Evolutionary conservation across 495 filamentous ascomycete genomes (phyloP).

Genomic region (Pyronema domesticum): DNA sequence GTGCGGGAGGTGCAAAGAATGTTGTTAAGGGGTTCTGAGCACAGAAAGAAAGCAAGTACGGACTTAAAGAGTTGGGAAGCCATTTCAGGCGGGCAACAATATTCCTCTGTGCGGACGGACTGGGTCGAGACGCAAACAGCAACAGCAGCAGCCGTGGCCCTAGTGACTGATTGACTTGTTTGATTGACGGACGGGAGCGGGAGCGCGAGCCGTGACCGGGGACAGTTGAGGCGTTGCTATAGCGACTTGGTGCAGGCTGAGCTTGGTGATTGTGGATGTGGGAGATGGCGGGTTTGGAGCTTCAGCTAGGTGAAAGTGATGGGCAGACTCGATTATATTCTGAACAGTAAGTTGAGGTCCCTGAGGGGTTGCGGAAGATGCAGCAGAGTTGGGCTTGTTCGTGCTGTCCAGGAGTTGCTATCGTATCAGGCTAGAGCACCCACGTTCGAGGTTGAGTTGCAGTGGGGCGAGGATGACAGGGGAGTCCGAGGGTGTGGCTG

Average conservation of each 20-base stretch:
- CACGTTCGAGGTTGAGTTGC: neutral
- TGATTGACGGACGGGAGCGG: slow-evolving; percentile 1
- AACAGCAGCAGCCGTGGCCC: neutral
- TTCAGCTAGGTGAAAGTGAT: neutral
- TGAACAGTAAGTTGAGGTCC: too few species aligned
- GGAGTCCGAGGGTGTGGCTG: too few species aligned
- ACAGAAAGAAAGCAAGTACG: neutral
- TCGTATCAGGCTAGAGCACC: neutral
- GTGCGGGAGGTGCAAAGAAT: neutral
- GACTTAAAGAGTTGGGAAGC: slow-evolving; percentile 1
- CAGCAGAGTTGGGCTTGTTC: neutral
- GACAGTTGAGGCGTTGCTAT: neutral
- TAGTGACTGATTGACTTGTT: neutral
- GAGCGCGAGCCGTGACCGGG: neutral
- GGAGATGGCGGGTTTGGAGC: neutral
- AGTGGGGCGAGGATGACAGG: neutral
- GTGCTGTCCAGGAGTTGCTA: neutral
- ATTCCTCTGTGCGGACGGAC: neutral
- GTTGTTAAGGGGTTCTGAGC: neutral
- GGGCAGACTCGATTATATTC: too few species aligned
- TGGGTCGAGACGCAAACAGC: neutral
- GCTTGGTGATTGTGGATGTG: neutral
- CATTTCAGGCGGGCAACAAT: neutral
- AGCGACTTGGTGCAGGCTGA: neutral
- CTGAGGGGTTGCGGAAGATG: too few species aligned